Percentiles rank a stretch among this genome's conserved stretches.
Evolutionary conservation across 805 yeast genomes (phyloP).

Genomic region (Kuraishia piskuri): DNA sequence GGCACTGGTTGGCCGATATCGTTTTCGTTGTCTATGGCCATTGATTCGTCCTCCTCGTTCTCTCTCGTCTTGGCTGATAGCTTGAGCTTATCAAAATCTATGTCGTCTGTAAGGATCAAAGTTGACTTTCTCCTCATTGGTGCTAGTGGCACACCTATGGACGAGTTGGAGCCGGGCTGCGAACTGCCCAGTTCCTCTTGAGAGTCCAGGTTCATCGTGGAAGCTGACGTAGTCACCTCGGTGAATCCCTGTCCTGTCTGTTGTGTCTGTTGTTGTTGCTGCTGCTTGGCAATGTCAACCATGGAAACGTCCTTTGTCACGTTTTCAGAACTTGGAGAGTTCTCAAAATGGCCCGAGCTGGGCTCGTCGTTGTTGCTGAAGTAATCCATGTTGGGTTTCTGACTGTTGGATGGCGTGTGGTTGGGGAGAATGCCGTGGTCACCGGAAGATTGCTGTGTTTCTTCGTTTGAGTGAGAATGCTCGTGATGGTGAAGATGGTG

Average conservation of each 20-base stretch:
- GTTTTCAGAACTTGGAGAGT: background rate
- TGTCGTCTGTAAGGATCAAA: constrained; percentile 60
- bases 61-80: constrained; percentile 23
- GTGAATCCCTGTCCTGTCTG: background rate
- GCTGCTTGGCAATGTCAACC: constrained; percentile 18
- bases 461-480: background rate
- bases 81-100: constrained; percentile 44
- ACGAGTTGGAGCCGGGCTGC: background rate
- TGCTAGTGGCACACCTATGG: constrained; percentile 5
- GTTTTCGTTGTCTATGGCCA: constrained; percentile 16
- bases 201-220: constrained; percentile 10
- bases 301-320: constrained; percentile 22
- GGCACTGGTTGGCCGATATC: constrained; percentile 14
- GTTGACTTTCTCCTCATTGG: constrained; percentile 60
- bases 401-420: background rate
- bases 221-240: background rate
- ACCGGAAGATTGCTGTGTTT: background rate
- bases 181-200: background rate
- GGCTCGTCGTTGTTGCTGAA: background rate
- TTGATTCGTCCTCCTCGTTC: constrained; percentile 19
- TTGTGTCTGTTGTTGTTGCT: background rate
- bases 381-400: background rate
- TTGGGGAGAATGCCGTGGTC: background rate
- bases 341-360: constrained; percentile 1
- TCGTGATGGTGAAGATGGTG: constrained; percentile 1